Evolutionary conservation across 2,329 filamentous ascomycete genomes (phyloP).

Genomic region (Talaromyces sp.): DNA sequence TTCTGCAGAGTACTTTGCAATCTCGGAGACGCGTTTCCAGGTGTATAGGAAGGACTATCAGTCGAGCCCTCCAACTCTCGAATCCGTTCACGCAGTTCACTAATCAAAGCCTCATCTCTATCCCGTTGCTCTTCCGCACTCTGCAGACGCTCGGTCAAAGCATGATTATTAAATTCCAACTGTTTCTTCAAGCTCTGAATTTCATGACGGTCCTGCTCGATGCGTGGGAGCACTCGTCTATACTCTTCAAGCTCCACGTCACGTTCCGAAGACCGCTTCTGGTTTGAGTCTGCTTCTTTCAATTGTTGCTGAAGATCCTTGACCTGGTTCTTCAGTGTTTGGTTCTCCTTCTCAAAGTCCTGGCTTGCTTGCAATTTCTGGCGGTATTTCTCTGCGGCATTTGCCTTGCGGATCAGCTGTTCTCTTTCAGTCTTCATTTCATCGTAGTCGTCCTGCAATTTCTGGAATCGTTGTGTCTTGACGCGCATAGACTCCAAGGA

Average conservation of each 20-base stretch:
- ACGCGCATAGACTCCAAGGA: constrained; percentile 45
- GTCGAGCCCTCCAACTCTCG: constrained; percentile 43
- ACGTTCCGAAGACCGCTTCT: constrained; percentile 41
- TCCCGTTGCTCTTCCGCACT: constrained; percentile 46
- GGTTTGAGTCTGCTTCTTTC: constrained; percentile 46
- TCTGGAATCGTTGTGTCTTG: constrained; percentile 47
- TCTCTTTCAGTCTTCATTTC: constrained; percentile 50
- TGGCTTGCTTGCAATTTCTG: constrained; percentile 51
- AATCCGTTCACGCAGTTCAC: constrained; percentile 44
- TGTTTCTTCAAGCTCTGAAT: constrained; percentile 50
- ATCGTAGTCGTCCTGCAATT: constrained; percentile 51
- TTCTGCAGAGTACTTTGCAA: constrained; percentile 42
- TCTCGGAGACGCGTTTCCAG: constrained; percentile 41
- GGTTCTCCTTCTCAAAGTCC: constrained; percentile 51
- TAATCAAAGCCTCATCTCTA: constrained; percentile 43
- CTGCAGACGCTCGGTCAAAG: constrained; percentile 45
- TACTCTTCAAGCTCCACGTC: constrained; percentile 47
- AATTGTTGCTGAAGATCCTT: constrained; percentile 48
- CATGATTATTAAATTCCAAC: constrained; percentile 50
- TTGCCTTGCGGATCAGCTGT: constrained; percentile 48
- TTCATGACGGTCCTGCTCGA: constrained; percentile 50
- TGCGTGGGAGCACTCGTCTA: constrained; percentile 46
- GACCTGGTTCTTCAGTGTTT: constrained; percentile 47
- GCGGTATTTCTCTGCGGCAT: constrained; percentile 51
- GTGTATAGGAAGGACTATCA: constrained; percentile 38